Evolutionary conservation across 495 filamentous ascomycete species (phyloP), one percentile per base, ranked within the genome.

Genomic region (Tuber aestivum): DNA sequence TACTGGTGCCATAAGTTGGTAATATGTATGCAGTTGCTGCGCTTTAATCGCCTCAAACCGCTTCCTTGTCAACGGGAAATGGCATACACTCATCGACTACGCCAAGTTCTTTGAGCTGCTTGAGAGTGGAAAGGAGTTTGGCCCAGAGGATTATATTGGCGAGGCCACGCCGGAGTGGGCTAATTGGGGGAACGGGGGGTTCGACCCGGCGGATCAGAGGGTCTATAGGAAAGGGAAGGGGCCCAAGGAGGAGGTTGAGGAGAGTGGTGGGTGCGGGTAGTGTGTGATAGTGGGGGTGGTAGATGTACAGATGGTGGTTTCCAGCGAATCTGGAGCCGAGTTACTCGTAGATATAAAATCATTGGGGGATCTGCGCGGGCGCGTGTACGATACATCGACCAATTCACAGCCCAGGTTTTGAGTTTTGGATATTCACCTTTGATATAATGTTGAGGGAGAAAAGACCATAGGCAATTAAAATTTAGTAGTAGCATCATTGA

Each of bases 31-130:
- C 56, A 18, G 92, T 80, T 98, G 95, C 85, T 98, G 95, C 81
- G 90, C 94, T 21, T 86, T 98, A 48, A 86, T 98, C 50, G 95
- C 93, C 2, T 92, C 91, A 76, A 88, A 90, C 69, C 84, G 93
- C 16, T 98, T 97, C 85, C 80, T 85, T 37, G 85, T 89, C 12
- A 87, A 92, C 71, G 91, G 90, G 0, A 92, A 89, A 84, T 98
- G 95, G 95, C 92, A 94, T 81, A 97, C 95, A 23, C 84, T 91
- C 35, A 98, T 98, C 80, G 91, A 97, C 80, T 98, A 97, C 83
- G 88, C 91, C 61, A 89, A 87, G 73, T 98, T 97, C 87, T 97
- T 97, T 82, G 86, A 95, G 81, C 87, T 93, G 42, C 86, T 94
- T 45, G 92, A 96, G 84, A 87, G 86, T 73, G 90, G 89, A 35